Evolutionary conservation across 208 protist species (phyloP).

Genomic region (Leptomonas pyrrhocoris): DNA sequence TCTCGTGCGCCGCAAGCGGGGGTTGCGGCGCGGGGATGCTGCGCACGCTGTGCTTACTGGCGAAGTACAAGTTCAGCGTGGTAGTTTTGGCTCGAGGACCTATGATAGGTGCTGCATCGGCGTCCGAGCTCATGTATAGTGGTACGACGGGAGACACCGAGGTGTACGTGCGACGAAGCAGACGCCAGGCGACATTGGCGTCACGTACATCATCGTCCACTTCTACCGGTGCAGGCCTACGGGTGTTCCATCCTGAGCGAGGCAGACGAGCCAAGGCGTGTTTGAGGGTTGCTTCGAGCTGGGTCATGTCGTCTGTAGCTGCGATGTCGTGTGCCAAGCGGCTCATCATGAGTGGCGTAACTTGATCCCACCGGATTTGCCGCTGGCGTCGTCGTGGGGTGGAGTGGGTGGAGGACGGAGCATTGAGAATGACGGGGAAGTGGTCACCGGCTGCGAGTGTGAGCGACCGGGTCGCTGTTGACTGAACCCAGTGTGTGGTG

Average conservation of each 20-base stretch:
- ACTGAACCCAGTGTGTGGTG: neutral
- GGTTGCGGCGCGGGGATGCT: neutral
- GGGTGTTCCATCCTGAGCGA: neutral
- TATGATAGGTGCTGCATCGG: neutral
- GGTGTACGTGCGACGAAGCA: neutral
- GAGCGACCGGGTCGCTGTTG: neutral
- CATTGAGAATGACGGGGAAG: neutral
- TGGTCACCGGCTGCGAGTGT: neutral
- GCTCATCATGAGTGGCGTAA: neutral
- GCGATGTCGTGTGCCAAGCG: neutral
- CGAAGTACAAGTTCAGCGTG: neutral
- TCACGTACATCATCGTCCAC: neutral
- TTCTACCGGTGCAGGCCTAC: neutral
- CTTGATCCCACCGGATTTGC: neutral
- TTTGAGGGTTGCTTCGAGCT: neutral
- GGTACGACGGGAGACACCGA: neutral
- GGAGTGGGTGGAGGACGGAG: neutral
- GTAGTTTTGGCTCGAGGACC: neutral
- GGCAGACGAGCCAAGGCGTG: neutral
- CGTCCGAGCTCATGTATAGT: conserved; percentile 1
- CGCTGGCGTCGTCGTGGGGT: neutral
- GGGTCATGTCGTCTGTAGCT: neutral
- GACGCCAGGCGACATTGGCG: neutral
- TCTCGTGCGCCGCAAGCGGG: neutral
- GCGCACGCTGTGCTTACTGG: neutral